Evolutionary conservation across 2,329 filamentous ascomycete genomes (phyloP).

Genomic region (Intubia oerlemansii): DNA sequence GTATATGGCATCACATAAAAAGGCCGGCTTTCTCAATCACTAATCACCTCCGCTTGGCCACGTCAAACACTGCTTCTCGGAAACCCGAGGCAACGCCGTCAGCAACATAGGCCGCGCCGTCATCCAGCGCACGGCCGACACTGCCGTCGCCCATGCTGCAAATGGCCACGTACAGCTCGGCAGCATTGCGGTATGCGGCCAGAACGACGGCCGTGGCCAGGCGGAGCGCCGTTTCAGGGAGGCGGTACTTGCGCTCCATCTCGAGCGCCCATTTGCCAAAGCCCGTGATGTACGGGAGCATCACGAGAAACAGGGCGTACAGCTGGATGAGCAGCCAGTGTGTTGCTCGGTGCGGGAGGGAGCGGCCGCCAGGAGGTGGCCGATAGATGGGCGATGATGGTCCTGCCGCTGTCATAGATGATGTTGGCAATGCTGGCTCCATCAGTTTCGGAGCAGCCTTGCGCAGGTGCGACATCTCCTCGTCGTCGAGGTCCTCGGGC

Average conservation of each 20-base stretch:
- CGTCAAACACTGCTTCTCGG: constrained; percentile 9
- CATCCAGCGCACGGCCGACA: constrained; percentile 7
- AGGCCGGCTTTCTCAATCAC: constrained; percentile 1
- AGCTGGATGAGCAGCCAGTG: constrained; percentile 8
- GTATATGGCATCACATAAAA: no score
- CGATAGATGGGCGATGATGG: constrained; percentile 1
- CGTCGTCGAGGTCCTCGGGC: constrained; percentile 30
- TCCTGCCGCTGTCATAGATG: background rate
- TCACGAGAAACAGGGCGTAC: constrained; percentile 4
- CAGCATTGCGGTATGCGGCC: constrained; percentile 3
- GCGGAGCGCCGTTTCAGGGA: constrained; percentile 7
- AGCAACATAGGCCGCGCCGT: constrained; percentile 8
- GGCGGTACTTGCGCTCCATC: constrained; percentile 7
- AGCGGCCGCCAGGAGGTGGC: constrained; percentile 2
- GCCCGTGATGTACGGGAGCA: constrained; percentile 4
- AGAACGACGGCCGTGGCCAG: constrained; percentile 2
- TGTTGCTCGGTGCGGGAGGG: constrained; percentile 6
- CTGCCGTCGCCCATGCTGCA: constrained; percentile 7
- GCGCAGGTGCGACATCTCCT: constrained; percentile 30
- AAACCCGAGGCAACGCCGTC: constrained; percentile 10
- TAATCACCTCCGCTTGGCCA: constrained; percentile 7
- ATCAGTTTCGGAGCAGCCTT: constrained; percentile 22
- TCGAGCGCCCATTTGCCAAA: constrained; percentile 4
- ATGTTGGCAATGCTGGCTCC: background rate
- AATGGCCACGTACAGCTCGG: constrained; percentile 5